phyloP scores from a whole-genome alignment of 164 flowering plant species.

The Malania oleifera region DNA sequence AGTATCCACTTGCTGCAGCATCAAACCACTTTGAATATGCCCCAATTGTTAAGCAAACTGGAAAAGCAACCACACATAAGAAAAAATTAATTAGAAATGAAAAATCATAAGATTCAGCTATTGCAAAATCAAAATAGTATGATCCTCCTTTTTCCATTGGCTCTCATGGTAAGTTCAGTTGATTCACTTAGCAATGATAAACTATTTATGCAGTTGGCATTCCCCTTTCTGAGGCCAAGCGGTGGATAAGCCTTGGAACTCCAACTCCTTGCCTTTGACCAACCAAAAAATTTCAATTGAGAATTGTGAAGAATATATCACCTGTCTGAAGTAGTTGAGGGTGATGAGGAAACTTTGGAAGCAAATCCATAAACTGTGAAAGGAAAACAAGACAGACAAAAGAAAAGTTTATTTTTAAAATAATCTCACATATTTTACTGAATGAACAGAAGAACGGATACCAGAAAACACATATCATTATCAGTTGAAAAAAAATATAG shows the following conservation, averaged over 20 bases:
- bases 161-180: not conserved
- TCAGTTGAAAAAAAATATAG: too few species aligned
- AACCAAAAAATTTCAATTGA: not conserved
- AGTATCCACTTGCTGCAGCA: conserved; percentile 62
- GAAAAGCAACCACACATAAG: not conserved
- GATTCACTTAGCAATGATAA: not conserved
- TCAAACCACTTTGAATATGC: conserved; percentile 99
- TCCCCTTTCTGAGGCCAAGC: not conserved
- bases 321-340: conserved; percentile 92
- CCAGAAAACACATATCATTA: too few species aligned
- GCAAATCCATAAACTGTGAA: conserved; percentile 70
- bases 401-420: not conserved
- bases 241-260: too few species aligned
- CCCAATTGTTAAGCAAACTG: conserved; percentile 92
- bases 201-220: too few species aligned
- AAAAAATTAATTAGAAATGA: conserved; percentile 4
- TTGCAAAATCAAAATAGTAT: not conserved
- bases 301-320: conserved; percentile 17
- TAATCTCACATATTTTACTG: not conserved
- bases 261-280: too few species aligned
- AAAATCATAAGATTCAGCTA: not conserved
- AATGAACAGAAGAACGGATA: not conserved
- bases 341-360: conserved; percentile 80
- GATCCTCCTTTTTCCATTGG: not conserved
- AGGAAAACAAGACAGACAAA: conserved; percentile 3